Base-by-base conservation (phyloP, 73 alveolate genomes). In the Tetrahymena borealis region DNA sequence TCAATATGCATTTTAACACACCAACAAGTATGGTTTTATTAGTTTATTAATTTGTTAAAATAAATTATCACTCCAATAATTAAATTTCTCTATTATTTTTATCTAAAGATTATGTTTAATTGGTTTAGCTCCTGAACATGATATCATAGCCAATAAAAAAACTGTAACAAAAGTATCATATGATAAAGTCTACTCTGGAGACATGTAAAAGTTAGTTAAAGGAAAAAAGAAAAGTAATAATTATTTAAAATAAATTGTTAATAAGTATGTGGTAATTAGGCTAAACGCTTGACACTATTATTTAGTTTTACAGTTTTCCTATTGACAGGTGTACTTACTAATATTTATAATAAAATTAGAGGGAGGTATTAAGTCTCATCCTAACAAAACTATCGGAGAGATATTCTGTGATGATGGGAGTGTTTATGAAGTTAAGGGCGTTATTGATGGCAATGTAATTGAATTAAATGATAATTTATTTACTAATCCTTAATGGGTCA, bases 121-220 rank as follows among this genome's bases (percentile, higher is more conserved):
- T 15, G 85, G 85, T 15, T 60, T 60, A 60, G 85, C 85, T n/a
- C 85, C 85, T 9, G 85, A 60, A n/a, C 85, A 60, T 60, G 85
- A 60, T n/a, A 60, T 60, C 28, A 60, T 60, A 6, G 85, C 85
- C 9, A 60, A 60, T n/a, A 60, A 60, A 60, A 60, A 60, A 35
- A 60, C 85, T 2, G 15, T 60, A 24, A 60, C 85, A 60, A 60
- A 60, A 35, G 85, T 60, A 60, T 60, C 85, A 3, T 60, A 60
- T 60, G 85, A 60, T 60, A 60, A 60, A 60, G 85, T 60, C 85
- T 60, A 60, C 85, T 60, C 85, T 24, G 85, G 85, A 60, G 85
- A 60, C 28, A 60, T 60, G 85, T 28, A 60, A 60, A 60, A 60
- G 31, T 35, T 60, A 24, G 85, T 60, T 18, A 60, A 60, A n/a